Evolutionary conservation across 2,329 filamentous ascomycete species (phyloP).

Genomic region (Alternaria postmessia): DNA sequence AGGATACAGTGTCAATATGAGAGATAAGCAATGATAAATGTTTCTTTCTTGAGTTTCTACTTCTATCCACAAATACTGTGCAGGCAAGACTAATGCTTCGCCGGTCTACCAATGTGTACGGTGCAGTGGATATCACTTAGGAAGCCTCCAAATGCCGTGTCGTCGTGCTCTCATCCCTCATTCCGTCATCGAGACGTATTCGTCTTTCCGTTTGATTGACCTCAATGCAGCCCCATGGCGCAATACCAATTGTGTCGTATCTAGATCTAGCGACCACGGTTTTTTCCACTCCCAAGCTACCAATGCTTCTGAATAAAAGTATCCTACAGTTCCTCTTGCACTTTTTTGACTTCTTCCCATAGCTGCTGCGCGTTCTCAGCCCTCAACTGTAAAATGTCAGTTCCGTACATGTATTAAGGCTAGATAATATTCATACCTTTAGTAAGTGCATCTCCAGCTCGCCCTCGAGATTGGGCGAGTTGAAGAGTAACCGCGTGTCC

Average conservation of each 20-base stretch:
- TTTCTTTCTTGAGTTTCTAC: background rate
- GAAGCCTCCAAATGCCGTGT: background rate
- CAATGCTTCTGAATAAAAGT: slow-evolving; percentile 13
- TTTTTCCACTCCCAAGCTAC: background rate
- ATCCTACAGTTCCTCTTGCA: slow-evolving; percentile 35
- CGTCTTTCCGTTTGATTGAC: background rate
- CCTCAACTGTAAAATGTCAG: slow-evolving; percentile 29
- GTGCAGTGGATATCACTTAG: background rate
- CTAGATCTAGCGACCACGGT: background rate
- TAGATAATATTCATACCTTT: slow-evolving; percentile 57
- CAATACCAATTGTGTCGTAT: slow-evolving; percentile 1
- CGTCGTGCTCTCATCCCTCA: slow-evolving; percentile 1
- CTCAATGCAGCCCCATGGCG: background rate
- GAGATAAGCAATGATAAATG: background rate
- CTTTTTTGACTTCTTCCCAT: slow-evolving; percentile 34
- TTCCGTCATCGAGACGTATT: background rate
- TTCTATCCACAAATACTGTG: background rate
- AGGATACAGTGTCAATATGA: background rate
- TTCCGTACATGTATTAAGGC: background rate
- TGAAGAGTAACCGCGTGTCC: slow-evolving; percentile 74
- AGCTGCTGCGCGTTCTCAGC: slow-evolving; percentile 33
- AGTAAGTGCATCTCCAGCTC: slow-evolving; percentile 63
- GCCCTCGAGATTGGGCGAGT: slow-evolving; percentile 61
- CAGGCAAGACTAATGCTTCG: slow-evolving; percentile 1
- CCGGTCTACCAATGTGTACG: background rate